Conservation (phyloP, 371 early-diverging fungal genomes). For the Umbelopsis sp. region DNA sequence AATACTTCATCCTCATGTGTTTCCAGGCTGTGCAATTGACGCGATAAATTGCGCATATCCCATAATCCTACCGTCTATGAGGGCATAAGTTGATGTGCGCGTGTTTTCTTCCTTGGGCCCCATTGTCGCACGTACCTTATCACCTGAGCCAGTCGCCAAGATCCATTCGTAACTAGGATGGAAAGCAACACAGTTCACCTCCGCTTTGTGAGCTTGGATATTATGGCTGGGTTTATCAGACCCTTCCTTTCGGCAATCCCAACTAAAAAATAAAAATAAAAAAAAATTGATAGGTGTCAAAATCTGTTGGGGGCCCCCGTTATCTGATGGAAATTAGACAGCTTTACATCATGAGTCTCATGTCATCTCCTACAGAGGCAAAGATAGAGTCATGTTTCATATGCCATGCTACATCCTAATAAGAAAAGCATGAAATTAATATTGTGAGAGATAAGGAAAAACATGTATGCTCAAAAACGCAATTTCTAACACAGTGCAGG, state of each 20-base stretch:
- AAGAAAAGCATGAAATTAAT: conserved; percentile 19
- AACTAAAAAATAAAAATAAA: conserved; percentile 18
- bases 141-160: conserved; percentile 95
- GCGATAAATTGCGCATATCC: conserved; percentile 93
- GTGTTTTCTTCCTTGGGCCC: neutral
- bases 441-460: neutral
- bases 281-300: neutral
- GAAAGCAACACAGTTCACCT: conserved; percentile 94
- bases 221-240: conserved; percentile 65
- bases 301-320: neutral
- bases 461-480: too few species aligned
- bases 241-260: conserved; percentile 65
- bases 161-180: conserved; percentile 87
- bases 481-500: too few species aligned
- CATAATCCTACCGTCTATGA: conserved; percentile 87
- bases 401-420: conserved; percentile 94
- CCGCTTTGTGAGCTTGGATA: conserved; percentile 87
- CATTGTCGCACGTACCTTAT: conserved; percentile 61
- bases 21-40: conserved; percentile 84
- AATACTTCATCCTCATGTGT: conserved; percentile 92
- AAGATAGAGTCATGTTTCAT: conserved; percentile 78
- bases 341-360: conserved; percentile 83
- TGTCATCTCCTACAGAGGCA: conserved; percentile 97
- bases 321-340: neutral
- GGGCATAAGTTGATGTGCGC: neutral